These are phyloP conservation scores for Lodderomyces pseudojiufengensis DNA, from an alignment of 1,139 yeast genomes.

Conservation along the genomic window DNA sequence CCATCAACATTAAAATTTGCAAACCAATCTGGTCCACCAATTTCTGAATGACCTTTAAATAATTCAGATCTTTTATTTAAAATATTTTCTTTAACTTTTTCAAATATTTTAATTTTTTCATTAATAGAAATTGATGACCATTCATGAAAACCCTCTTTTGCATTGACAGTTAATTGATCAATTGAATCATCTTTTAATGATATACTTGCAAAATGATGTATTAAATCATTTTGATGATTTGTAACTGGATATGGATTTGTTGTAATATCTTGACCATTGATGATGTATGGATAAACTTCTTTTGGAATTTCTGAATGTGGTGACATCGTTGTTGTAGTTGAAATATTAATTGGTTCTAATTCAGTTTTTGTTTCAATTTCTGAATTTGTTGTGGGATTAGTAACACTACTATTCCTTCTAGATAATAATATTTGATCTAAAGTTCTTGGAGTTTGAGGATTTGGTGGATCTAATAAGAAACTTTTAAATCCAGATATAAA, in stretches of 20 bases:
- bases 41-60: conserved; percentile 26
- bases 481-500: no score
- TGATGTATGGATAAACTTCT: conserved; percentile 15
- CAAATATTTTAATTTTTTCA: conserved; percentile 20
- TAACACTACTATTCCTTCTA: no score
- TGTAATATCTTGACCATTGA: conserved; percentile 18
- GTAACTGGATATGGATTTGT: conserved; percentile 13
- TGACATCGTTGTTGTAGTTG: no score
- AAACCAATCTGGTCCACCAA: conserved; percentile 38
- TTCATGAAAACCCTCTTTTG: conserved; percentile 25
- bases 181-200: conserved; percentile 8
- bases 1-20: conserved; percentile 33
- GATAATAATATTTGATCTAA: no score
- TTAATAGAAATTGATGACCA: conserved; percentile 21
- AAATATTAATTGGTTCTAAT: no score
- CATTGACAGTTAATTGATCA: conserved; percentile 7
- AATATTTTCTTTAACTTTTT: conserved; percentile 17
- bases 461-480: no score
- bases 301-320: no score
- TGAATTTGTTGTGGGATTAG: no score
- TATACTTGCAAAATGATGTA: conserved; percentile 15
- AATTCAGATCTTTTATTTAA: conserved; percentile 15
- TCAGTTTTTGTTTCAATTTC: no score
- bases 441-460: no score
- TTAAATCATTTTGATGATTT: conserved; percentile 11